Evolutionary conservation across 1,139 yeast species (phyloP).

Genomic region (Geotrichum aggregatum): DNA sequence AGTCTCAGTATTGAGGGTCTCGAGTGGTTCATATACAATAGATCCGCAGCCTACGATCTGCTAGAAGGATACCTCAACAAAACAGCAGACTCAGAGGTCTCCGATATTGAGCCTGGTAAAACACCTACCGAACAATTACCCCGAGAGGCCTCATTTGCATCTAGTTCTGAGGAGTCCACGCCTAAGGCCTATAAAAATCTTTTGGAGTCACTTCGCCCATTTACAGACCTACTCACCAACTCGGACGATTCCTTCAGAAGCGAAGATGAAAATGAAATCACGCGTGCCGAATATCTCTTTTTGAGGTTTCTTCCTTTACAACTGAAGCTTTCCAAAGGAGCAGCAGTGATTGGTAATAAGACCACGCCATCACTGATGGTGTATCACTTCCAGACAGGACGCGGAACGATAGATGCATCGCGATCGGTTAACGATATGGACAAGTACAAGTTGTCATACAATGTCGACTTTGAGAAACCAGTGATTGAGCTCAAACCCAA

Average conservation of each 20-base stretch:
- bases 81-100: not conserved
- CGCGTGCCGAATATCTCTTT: constrained; percentile 30
- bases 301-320: constrained; percentile 55
- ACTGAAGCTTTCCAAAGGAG: constrained; percentile 58
- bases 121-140: not conserved
- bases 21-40: constrained; percentile 76
- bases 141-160: not conserved
- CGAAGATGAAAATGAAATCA: not conserved
- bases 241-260: not conserved
- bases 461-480: constrained; percentile 48
- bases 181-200: constrained; percentile 4
- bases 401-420: constrained; percentile 58
- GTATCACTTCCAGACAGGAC: constrained; percentile 53
- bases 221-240: constrained; percentile 7
- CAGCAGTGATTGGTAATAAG: constrained; percentile 73
- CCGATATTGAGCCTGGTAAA: not conserved
- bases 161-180: not conserved
- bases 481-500: constrained; percentile 66
- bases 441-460: constrained; percentile 47
- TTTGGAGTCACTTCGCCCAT: constrained; percentile 14
- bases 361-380: constrained; percentile 71
- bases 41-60: constrained; percentile 70
- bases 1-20: constrained; percentile 64
- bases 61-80: constrained; percentile 44
- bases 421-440: constrained; percentile 53